phyloP scores from a whole-genome alignment of 345 rosid genomes.

The Hirschfeldia incana region DNA sequence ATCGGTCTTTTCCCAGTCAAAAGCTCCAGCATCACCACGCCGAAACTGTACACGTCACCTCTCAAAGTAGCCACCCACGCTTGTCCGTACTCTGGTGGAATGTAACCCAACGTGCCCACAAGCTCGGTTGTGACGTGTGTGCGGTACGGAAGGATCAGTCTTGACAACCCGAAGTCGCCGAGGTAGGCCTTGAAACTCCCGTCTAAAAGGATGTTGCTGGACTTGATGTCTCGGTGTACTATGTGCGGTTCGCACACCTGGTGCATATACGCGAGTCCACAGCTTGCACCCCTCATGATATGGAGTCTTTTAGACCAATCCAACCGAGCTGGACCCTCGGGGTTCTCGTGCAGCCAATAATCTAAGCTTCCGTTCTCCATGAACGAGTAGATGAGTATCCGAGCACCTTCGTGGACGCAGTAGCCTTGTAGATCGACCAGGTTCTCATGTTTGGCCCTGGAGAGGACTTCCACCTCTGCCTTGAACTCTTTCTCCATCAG shows the following conservation, averaged over 20 bases:
- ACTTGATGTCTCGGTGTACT: constrained; percentile 65
- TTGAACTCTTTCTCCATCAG: constrained; percentile 65
- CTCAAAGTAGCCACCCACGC: constrained; percentile 67
- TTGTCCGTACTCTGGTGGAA: constrained; percentile 67
- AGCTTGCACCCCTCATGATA: constrained; percentile 52
- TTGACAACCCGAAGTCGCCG: constrained; percentile 61
- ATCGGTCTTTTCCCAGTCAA: constrained; percentile 60
- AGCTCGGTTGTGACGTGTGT: constrained; percentile 69
- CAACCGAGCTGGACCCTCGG: constrained; percentile 54
- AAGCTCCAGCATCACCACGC: constrained; percentile 62
- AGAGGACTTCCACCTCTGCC: constrained; percentile 65
- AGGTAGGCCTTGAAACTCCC: constrained; percentile 57
- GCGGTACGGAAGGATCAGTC: constrained; percentile 58
- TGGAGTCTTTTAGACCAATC: constrained; percentile 60
- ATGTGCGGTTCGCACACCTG: constrained; percentile 63
- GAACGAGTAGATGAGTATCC: constrained; percentile 53
- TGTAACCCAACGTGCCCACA: constrained; percentile 63
- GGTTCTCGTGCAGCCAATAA: constrained; percentile 60
- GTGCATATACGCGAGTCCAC: constrained; percentile 64
- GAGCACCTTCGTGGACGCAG: constrained; percentile 51
- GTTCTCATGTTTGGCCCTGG: constrained; percentile 64
- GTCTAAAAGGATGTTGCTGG: constrained; percentile 62
- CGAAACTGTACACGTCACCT: constrained; percentile 69
- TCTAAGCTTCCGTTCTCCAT: constrained; percentile 66
- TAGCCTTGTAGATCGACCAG: constrained; percentile 63